Percentiles rank a stretch among this genome's conserved stretches.
phyloP scores from a whole-genome alignment of 2,329 filamentous ascomycete genomes.

The Phaeophleospora eucalypticola region DNA sequence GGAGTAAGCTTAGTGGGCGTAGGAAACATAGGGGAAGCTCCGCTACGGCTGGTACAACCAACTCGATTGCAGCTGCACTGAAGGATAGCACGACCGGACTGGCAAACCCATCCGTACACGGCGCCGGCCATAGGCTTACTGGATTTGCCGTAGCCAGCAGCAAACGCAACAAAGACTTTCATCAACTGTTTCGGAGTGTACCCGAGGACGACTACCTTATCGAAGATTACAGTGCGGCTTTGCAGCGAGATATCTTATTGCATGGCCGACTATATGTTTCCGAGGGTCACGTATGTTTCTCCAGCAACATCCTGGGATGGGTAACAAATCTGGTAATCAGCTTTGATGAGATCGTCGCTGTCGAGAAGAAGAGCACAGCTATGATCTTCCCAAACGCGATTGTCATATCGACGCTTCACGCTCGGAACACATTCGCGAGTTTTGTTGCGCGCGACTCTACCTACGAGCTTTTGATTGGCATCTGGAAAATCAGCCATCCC shows the following conservation, averaged over 20 bases:
- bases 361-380: slow-evolving; percentile 95
- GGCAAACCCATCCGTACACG: slow-evolving; percentile 57
- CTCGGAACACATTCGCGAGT: slow-evolving; percentile 92
- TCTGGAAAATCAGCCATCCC: slow-evolving; percentile 96
- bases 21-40: slow-evolving; percentile 80
- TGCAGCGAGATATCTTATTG: slow-evolving; percentile 91
- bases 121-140: slow-evolving; percentile 70
- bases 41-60: slow-evolving; percentile 58
- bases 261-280: slow-evolving; percentile 94
- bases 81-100: slow-evolving; percentile 66
- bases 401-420: slow-evolving; percentile 92
- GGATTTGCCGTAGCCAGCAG: slow-evolving; percentile 96
- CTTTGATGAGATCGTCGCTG: slow-evolving; percentile 94
- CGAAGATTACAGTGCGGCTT: slow-evolving; percentile 94
- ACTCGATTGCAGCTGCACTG: slow-evolving; percentile 68
- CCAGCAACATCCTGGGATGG: slow-evolving; percentile 98
- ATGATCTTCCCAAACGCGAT: slow-evolving; percentile 96
- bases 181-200: slow-evolving; percentile 88
- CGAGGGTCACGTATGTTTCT: slow-evolving; percentile 96
- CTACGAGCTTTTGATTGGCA: slow-evolving; percentile 94
- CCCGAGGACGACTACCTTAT: slow-evolving; percentile 97
- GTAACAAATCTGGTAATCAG: slow-evolving; percentile 95
- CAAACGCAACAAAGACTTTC: slow-evolving; percentile 93
- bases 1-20: slow-evolving; percentile 50
- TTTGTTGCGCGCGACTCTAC: slow-evolving; percentile 92